Conservation (phyloP, 2,329 filamentous ascomycete genomes). For the Fusarium transvaalense region DNA sequence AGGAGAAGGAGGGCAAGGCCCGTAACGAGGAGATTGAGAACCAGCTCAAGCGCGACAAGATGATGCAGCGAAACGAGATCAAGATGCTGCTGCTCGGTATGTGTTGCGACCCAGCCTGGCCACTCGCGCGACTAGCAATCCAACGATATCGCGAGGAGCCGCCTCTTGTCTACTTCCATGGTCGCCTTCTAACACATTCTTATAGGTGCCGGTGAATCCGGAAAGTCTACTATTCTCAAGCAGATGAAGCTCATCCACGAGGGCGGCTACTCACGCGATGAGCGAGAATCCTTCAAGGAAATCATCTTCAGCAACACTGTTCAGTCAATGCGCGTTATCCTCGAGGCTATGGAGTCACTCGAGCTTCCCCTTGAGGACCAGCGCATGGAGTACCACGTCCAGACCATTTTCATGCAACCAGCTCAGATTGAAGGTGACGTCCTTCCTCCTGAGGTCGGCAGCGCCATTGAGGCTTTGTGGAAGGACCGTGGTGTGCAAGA, state of each 20-base stretch:
- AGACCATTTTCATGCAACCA: conserved; percentile 99
- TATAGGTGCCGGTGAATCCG: conserved; percentile 89
- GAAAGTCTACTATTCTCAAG: conserved; percentile 97
- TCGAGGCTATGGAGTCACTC: conserved; percentile 76
- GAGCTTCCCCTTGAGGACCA: conserved; percentile 89
- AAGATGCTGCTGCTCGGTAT: conserved; percentile 99
- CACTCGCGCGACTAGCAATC: background rate
- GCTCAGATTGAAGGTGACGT: conserved; percentile 96
- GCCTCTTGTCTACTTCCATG: background rate
- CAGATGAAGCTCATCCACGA: conserved; percentile 99
- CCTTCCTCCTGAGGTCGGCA: conserved; percentile 92
- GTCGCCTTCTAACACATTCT: conserved; percentile 45
- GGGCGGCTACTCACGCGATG: conserved; percentile 96
- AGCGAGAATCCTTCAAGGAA: conserved; percentile 77
- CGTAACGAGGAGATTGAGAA: conserved; percentile 99
- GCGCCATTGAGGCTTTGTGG: conserved; percentile 92
- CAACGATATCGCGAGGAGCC: background rate
- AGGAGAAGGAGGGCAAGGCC: conserved; percentile 99
- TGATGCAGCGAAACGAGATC: conserved; percentile 99
- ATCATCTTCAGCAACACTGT: conserved; percentile 79
- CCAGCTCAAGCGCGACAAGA: conserved; percentile 97
- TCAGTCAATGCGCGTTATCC: conserved; percentile 76
- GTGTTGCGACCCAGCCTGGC: conserved; percentile 21
- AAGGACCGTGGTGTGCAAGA: conserved; percentile 92
- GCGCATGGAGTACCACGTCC: conserved; percentile 95